Percentiles rank a stretch among this genome's conserved stretches.
Evolutionary conservation across 2,329 filamentous ascomycete genomes (phyloP).

Genomic region (Samsoniella hepiali): DNA sequence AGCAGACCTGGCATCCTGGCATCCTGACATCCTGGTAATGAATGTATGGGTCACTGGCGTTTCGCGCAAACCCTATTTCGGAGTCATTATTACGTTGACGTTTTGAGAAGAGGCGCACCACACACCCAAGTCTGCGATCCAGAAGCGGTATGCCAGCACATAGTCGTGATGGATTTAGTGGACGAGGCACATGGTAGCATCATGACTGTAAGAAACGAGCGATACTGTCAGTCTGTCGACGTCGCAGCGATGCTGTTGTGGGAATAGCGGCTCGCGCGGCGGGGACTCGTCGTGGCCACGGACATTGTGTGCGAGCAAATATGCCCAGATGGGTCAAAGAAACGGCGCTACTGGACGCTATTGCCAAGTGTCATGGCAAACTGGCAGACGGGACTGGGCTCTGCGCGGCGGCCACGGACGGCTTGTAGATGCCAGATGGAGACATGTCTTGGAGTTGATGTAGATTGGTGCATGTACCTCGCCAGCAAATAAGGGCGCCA

Average conservation of each 20-base stretch:
- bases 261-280: background rate
- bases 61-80: constrained; percentile 16
- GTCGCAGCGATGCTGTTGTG: background rate
- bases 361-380: background rate
- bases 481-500: background rate
- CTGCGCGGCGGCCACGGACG: background rate
- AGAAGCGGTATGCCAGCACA: background rate
- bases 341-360: background rate
- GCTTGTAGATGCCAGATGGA: background rate
- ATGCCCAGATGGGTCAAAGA: background rate
- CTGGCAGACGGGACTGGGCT: background rate
- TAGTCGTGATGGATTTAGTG: background rate
- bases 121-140: background rate
- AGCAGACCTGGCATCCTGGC: background rate
- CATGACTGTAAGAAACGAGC: background rate
- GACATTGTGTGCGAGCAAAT: background rate
- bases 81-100: constrained; percentile 4
- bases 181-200: constrained; percentile 3
- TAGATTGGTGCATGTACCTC: background rate
- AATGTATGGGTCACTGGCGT: constrained; percentile 14
- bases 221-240: background rate
- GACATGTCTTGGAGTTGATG: constrained; percentile 9
- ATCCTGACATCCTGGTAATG: background rate
- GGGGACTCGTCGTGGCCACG: background rate
- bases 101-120: background rate